phyloP scores from a whole-genome alignment of 805 yeast species.

The Yarrowia porcina region DNA sequence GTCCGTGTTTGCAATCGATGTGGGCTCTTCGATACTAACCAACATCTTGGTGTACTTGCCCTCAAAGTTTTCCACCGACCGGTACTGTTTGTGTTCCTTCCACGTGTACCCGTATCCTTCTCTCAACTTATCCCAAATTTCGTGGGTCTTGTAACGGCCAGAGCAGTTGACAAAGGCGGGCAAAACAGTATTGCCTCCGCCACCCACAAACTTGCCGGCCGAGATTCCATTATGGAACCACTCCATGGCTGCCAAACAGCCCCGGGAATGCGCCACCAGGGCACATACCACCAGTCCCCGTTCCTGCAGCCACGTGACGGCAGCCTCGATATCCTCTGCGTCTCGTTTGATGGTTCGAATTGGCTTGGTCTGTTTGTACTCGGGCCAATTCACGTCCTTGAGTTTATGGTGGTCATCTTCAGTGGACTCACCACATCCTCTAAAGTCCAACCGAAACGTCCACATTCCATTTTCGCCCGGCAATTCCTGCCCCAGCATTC shows the following conservation, averaged over 20 bases:
- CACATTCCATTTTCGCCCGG: conserved; percentile 59
- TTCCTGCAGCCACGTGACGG: conserved; percentile 25
- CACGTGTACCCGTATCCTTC: conserved; percentile 43
- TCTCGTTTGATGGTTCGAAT: conserved; percentile 68
- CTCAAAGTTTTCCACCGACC: conserved; percentile 27
- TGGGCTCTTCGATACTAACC: conserved; percentile 10
- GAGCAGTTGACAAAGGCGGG: conserved; percentile 71
- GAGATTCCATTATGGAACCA: conserved; percentile 50
- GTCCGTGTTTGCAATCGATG: conserved; percentile 21
- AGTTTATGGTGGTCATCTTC: conserved; percentile 40
- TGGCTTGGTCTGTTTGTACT: conserved; percentile 30
- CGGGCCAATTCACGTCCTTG: conserved; percentile 30
- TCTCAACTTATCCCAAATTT: conserved; percentile 42
- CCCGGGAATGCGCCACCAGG: conserved; percentile 77
- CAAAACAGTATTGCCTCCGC: conserved; percentile 39
- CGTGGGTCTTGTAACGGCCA: conserved; percentile 50
- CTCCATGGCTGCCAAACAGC: conserved; percentile 67
- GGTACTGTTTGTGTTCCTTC: conserved; percentile 34
- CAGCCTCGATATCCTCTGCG: conserved; percentile 57
- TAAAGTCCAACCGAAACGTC: conserved; percentile 75
- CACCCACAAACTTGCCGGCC: not conserved
- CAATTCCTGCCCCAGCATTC: conserved; percentile 55
- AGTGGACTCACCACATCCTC: conserved; percentile 80
- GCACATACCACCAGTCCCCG: conserved; percentile 41
- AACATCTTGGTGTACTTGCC: conserved; percentile 26